Percentiles rank a stretch among this genome's conserved stretches.
Evolutionary conservation across 352 stramenopile genomes (phyloP).

Genomic region (Peronospora belbahrii): DNA sequence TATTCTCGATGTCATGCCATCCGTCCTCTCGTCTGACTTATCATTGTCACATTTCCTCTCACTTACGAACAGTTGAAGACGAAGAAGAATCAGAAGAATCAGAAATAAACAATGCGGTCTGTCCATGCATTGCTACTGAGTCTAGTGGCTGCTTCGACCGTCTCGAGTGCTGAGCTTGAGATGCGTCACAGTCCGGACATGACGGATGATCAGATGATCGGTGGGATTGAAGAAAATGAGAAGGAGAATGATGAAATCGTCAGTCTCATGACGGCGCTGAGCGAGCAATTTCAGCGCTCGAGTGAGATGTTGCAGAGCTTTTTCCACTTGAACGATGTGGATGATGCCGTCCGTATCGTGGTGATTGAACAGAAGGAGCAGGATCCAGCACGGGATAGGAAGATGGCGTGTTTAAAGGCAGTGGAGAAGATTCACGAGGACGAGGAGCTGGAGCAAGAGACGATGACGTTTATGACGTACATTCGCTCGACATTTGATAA

Average conservation of each 20-base stretch:
- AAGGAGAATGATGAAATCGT: constrained; percentile 4
- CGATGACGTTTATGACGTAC: constrained; percentile 28
- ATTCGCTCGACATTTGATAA: constrained; percentile 35
- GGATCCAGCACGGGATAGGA: constrained; percentile 16
- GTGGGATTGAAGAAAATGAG: not conserved
- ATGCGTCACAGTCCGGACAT: constrained; percentile 1
- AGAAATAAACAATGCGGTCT: constrained; percentile 18
- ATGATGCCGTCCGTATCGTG: constrained; percentile 23
- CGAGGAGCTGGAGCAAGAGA: constrained; percentile 29
- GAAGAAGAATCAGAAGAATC: too few species aligned
- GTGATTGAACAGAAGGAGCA: constrained; percentile 23
- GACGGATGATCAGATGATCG: constrained; percentile 4
- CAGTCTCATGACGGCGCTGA: constrained; percentile 24
- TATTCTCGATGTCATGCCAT: too few species aligned
- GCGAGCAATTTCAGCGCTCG: constrained; percentile 35
- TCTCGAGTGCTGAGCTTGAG: constrained; percentile 12
- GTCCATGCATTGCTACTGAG: constrained; percentile 19
- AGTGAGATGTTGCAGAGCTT: constrained; percentile 34
- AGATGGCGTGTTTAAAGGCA: constrained; percentile 39
- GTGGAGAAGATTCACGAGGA: constrained; percentile 37
- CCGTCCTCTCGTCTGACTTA: too few species aligned
- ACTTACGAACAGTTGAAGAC: too few species aligned
- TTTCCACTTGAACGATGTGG: constrained; percentile 14
- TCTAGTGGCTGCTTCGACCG: constrained; percentile 13
- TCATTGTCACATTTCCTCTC: too few species aligned